These are phyloP conservation scores for Aspergillus indologenus DNA, from an alignment of 495 filamentous ascomycete species.

Conservation along the genomic window DNA sequence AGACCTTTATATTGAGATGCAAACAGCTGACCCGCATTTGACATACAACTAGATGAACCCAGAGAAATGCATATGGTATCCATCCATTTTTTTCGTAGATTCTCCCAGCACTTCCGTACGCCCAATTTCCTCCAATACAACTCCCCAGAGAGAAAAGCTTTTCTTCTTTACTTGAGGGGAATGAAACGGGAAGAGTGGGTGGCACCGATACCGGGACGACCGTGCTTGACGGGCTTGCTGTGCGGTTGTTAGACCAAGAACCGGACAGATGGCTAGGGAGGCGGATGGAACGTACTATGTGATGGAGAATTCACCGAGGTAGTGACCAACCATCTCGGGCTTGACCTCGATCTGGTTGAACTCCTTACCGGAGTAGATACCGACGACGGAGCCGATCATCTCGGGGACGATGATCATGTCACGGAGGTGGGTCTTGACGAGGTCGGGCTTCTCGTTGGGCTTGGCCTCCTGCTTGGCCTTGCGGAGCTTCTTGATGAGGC, in stretches of 20 bases:
- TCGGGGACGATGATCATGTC: slow-evolving; percentile 99
- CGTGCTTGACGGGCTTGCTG: slow-evolving; percentile 99
- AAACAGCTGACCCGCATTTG: slow-evolving; percentile 47
- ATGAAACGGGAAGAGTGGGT: slow-evolving; percentile 99
- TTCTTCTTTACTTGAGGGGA: slow-evolving; percentile 85
- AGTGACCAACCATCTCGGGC: slow-evolving; percentile 99
- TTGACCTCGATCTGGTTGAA: slow-evolving; percentile 99
- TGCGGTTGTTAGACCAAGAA: slow-evolving; percentile 33
- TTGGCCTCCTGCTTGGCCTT: slow-evolving; percentile 99
- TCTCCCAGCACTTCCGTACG: slow-evolving; percentile 35
- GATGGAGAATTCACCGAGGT: slow-evolving; percentile 98
- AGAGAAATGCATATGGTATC: slow-evolving; percentile 34
- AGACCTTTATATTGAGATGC: slow-evolving; percentile 49
- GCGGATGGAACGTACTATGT: slow-evolving; percentile 79
- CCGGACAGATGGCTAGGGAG: slow-evolving; percentile 15
- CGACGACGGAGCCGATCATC: slow-evolving; percentile 98
- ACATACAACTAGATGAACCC: slow-evolving; percentile 48
- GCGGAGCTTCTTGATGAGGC: slow-evolving; percentile 99
- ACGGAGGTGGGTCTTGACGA: slow-evolving; percentile 98
- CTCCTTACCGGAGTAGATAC: slow-evolving; percentile 99
- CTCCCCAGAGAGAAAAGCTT: slow-evolving; percentile 43
- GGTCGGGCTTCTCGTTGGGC: slow-evolving; percentile 99
- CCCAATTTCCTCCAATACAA: slow-evolving; percentile 40
- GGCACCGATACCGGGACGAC: slow-evolving; percentile 99
- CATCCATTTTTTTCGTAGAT: slow-evolving; percentile 33